Evolutionary conservation across 805 yeast genomes (phyloP).

Genomic region (Saccharomycopsis schoenii): DNA sequence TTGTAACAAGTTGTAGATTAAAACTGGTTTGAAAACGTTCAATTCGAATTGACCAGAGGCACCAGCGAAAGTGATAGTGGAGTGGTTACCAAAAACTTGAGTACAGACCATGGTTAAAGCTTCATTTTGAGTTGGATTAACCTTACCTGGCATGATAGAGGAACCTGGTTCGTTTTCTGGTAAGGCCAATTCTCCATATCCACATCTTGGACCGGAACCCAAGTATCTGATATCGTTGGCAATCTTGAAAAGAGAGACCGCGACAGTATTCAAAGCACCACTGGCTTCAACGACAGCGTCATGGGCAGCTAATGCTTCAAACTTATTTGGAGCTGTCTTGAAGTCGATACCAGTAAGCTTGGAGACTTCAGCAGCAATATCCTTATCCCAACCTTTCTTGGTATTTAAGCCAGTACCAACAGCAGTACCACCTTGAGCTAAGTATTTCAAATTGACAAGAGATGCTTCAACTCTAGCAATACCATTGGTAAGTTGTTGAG

Average conservation of each 20-base stretch:
- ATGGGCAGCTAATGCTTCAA: slow-evolving; percentile 98
- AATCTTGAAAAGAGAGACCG: slow-evolving; percentile 87
- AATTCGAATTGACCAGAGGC: slow-evolving; percentile 98
- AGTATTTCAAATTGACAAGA: slow-evolving; percentile 63
- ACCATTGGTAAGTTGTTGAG: slow-evolving; percentile 86
- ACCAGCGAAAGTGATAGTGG: slow-evolving; percentile 93
- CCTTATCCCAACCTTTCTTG: slow-evolving; percentile 76
- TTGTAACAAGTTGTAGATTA: slow-evolving; percentile 82
- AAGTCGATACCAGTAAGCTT: slow-evolving; percentile 82
- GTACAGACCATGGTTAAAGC: slow-evolving; percentile 97
- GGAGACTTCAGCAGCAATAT: slow-evolving; percentile 79
- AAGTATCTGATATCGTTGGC: slow-evolving; percentile 97
- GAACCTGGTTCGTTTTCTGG: slow-evolving; percentile 99
- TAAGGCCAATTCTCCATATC: slow-evolving; percentile 88
- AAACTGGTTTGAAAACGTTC: slow-evolving; percentile 94
- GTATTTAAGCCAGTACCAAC: slow-evolving; percentile 99
- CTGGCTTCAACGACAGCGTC: slow-evolving; percentile 97
- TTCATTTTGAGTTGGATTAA: slow-evolving; percentile 98
- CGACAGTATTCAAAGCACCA: slow-evolving; percentile 93
- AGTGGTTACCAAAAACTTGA: slow-evolving; percentile 95
- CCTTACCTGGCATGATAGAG: slow-evolving; percentile 99
- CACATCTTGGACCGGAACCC: slow-evolving; percentile 99
- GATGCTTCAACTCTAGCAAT: slow-evolving; percentile 72
- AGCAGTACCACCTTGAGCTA: slow-evolving; percentile 99
- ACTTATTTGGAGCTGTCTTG: slow-evolving; percentile 95